Evolutionary conservation across 108 stramenopile species (phyloP).

Genomic region (Epipyxis sp.): DNA sequence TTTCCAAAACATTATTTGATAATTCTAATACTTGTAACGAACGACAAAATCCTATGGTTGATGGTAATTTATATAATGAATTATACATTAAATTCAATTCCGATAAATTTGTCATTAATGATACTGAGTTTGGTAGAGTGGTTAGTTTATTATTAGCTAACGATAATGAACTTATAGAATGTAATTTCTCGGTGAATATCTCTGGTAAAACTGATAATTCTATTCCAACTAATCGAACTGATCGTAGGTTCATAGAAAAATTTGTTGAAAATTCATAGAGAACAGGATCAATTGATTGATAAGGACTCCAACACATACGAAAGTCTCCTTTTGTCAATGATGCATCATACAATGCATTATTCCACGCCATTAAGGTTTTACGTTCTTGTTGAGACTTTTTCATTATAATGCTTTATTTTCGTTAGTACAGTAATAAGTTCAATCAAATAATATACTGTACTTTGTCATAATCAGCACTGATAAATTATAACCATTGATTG

Average conservation of each 20-base stretch:
- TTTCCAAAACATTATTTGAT: conserved; percentile 9
- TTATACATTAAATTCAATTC: conserved; percentile 8
- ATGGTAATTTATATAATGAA: background rate
- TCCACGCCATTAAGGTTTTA: background rate
- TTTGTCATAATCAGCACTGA: no score
- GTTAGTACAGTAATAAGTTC: no score
- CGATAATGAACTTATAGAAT: background rate
- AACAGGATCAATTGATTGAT: background rate
- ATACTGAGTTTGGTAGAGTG: background rate
- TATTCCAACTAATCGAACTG: conserved; percentile 13
- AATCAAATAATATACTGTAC: no score
- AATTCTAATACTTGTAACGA: background rate
- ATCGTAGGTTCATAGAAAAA: background rate
- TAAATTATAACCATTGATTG: no score
- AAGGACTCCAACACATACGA: background rate
- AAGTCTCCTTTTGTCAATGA: background rate
- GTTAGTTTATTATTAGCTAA: conserved; percentile 1
- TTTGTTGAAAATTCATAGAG: conserved; percentile 3
- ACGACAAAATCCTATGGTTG: background rate
- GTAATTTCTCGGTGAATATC: background rate
- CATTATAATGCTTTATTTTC: no score
- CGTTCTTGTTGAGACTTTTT: no score
- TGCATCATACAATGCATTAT: background rate
- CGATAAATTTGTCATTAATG: background rate
- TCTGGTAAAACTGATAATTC: background rate